Evolutionary conservation across 331 rosid species (phyloP).

Genomic region (Stylosanthes scabra): DNA sequence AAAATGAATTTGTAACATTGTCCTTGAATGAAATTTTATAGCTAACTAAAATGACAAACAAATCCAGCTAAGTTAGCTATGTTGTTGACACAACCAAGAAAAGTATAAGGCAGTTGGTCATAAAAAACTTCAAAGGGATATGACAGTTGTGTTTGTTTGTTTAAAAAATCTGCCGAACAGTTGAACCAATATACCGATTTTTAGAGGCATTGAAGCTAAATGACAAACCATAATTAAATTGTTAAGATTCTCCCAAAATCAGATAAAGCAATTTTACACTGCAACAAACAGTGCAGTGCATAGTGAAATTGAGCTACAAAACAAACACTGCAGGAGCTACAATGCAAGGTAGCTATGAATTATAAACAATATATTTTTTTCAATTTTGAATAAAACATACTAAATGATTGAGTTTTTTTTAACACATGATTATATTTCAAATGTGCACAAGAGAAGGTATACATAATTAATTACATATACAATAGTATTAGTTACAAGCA

Average conservation of each 20-base stretch:
- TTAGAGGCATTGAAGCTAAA: neutral
- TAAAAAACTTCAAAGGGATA: neutral
- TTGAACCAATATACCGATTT: neutral
- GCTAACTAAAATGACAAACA: constrained; percentile 6
- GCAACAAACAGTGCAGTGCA: neutral
- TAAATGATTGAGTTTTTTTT: too few species aligned
- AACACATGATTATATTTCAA: too few species aligned
- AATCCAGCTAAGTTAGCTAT: constrained; percentile 24
- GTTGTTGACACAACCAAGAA: constrained; percentile 40
- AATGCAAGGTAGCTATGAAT: neutral
- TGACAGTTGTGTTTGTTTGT: neutral
- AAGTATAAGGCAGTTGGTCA: neutral
- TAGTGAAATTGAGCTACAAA: neutral
- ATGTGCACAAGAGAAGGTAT: too few species aligned
- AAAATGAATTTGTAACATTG: neutral
- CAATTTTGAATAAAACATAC: too few species aligned
- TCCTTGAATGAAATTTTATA: constrained; percentile 10
- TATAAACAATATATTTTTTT: neutral
- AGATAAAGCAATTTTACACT: neutral
- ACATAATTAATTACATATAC: too few species aligned
- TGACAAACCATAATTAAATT: neutral
- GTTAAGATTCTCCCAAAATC: neutral
- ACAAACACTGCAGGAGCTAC: neutral
- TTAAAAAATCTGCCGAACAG: constrained; percentile 10
- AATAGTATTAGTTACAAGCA: too few species aligned